These are phyloP conservation scores for Colletotrichum musicola DNA, from an alignment of 2,329 filamentous ascomycete genomes.

Conservation along the genomic window DNA sequence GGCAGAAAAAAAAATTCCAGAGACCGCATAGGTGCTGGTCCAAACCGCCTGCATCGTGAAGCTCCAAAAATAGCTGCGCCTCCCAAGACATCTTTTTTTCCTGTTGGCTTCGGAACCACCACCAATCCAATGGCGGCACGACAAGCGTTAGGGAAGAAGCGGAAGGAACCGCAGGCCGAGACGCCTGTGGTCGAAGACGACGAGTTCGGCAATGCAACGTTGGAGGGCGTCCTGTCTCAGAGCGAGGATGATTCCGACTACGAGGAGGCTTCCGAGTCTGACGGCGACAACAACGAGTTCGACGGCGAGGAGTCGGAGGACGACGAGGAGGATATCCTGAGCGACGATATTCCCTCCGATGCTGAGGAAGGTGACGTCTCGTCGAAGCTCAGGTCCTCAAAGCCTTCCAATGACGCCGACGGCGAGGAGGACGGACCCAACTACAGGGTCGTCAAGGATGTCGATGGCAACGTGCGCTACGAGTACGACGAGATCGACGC, in stretches of 20 bases:
- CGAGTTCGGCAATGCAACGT: constrained; percentile 67
- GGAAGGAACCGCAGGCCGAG: constrained; percentile 72
- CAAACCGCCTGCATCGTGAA: constrained; percentile 36
- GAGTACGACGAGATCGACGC: constrained; percentile 95
- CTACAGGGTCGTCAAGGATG: constrained; percentile 77
- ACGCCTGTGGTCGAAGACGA: constrained; percentile 67
- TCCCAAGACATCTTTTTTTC: constrained; percentile 21
- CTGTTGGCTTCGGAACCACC: not conserved
- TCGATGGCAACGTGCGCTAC: constrained; percentile 91
- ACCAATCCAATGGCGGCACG: constrained; percentile 53
- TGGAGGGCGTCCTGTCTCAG: constrained; percentile 69
- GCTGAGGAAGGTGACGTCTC: constrained; percentile 51
- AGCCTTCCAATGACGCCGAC: constrained; percentile 44
- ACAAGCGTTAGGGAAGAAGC: constrained; percentile 72
- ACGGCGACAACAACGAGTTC: constrained; percentile 48
- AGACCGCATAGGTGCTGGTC: constrained; percentile 8
- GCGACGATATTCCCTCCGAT: constrained; percentile 58
- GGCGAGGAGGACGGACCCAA: constrained; percentile 58
- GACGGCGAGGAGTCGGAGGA: constrained; percentile 57
- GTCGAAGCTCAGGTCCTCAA: constrained; percentile 47
- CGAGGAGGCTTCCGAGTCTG: constrained; percentile 56
- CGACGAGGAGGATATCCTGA: constrained; percentile 53
- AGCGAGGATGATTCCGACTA: constrained; percentile 70
- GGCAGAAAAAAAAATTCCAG: constrained; percentile 41
- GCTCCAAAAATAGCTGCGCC: constrained; percentile 39